Evolutionary conservation across 1,284 basidiomycete species (phyloP).

Genomic region (Mycena sp.): DNA sequence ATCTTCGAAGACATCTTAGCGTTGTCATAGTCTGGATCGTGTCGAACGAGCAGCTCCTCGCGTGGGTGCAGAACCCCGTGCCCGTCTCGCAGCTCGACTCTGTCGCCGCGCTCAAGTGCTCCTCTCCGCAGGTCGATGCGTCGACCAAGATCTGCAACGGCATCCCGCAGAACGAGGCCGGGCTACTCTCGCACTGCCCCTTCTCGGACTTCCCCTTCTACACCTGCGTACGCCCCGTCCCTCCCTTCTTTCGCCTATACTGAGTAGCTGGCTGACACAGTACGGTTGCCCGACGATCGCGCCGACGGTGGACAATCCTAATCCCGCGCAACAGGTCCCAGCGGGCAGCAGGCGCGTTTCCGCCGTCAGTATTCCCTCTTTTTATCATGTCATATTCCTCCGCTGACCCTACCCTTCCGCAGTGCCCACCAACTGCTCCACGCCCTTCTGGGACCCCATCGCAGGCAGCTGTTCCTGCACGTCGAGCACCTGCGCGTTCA

Average conservation of each 20-base stretch:
- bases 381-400: not conserved
- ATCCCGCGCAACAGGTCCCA: constrained; percentile 64
- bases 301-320: constrained; percentile 68
- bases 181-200: constrained; percentile 67
- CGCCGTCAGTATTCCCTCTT: constrained; percentile 53
- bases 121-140: constrained; percentile 65
- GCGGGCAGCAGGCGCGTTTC: constrained; percentile 56
- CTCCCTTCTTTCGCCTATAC: not conserved
- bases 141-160: constrained; percentile 83
- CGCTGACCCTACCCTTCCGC: not conserved
- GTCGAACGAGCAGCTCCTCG: constrained; percentile 77
- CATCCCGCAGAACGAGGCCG: constrained; percentile 69
- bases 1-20: too few species aligned
- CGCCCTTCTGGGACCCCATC: constrained; percentile 83
- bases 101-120: constrained; percentile 67
- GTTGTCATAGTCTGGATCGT: constrained; percentile 76
- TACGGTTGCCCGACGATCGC: constrained; percentile 74
- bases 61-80: constrained; percentile 79
- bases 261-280: constrained; percentile 42
- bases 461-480: constrained; percentile 70
- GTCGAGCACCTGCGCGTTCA: constrained; percentile 64
- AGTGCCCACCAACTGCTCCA: constrained; percentile 81
- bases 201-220: constrained; percentile 82
- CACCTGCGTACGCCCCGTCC: constrained; percentile 67
- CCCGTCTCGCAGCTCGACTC: constrained; percentile 66